Percentiles rank a stretch among this genome's conserved stretches.
Conservation (phyloP, 495 filamentous ascomycete genomes). For the Sabuloglossum arenarium region DNA sequence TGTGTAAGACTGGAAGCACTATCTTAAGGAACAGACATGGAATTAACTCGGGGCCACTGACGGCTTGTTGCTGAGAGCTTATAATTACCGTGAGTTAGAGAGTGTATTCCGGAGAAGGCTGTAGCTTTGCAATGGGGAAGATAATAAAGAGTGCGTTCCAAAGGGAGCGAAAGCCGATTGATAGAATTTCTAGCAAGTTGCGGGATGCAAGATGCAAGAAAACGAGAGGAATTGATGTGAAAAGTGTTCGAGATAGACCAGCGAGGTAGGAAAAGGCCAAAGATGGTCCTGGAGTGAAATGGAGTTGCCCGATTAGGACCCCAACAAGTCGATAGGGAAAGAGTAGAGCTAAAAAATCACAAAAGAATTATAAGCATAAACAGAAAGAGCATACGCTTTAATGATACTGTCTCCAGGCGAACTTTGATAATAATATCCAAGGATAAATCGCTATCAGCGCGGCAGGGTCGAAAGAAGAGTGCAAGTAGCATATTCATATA, state of each 20-base stretch:
- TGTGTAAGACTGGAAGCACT: not conserved
- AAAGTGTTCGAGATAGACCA: not conserved
- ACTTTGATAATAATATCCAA: not conserved
- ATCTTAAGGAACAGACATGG: not conserved
- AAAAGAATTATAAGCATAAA: not conserved
- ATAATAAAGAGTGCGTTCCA: not conserved
- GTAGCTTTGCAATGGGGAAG: not conserved
- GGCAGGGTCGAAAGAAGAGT: not conserved
- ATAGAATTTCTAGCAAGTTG: not conserved
- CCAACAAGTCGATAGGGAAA: not conserved
- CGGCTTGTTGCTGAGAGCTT: not conserved
- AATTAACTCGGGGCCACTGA: not conserved
- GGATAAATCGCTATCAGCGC: not conserved
- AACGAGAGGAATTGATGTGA: not conserved
- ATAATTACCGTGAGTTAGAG: not conserved
- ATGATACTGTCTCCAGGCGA: not conserved
- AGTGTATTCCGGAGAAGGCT: not conserved
- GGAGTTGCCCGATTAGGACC: not conserved
- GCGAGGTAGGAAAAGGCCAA: not conserved
- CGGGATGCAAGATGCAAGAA: not conserved
- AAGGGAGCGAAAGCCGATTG: conserved; percentile 1
- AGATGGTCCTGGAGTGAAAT: not conserved
- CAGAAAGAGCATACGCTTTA: not conserved
- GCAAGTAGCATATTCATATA: not conserved
- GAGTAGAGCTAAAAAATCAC: not conserved